These are phyloP conservation scores for Ceratocystis papillata DNA, from an alignment of 2,329 filamentous ascomycete species.

Conservation along the genomic window DNA sequence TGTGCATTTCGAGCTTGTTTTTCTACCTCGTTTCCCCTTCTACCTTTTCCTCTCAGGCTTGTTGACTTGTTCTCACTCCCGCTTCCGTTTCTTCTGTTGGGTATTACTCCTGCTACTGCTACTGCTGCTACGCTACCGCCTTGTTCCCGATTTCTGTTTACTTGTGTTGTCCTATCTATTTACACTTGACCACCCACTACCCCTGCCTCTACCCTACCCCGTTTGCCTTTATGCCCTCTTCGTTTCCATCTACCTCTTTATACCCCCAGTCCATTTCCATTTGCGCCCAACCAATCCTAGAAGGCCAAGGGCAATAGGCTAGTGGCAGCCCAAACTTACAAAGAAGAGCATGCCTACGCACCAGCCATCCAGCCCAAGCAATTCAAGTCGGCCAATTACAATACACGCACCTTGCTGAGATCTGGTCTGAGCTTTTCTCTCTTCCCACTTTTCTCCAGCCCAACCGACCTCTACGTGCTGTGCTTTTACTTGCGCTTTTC, in stretches of 20 bases:
- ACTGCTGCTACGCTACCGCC: background rate
- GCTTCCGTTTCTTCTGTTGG: background rate
- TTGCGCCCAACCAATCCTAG: slow-evolving; percentile 21
- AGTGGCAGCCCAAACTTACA: slow-evolving; percentile 21
- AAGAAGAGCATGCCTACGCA: background rate
- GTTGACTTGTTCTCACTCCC: background rate
- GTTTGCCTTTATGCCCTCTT: background rate
- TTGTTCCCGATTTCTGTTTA: background rate
- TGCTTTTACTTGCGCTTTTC: background rate
- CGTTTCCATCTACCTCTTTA: background rate
- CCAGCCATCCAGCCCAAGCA: slow-evolving; percentile 12
- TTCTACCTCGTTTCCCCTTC: background rate
- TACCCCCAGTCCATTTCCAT: slow-evolving; percentile 8
- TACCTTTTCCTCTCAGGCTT: background rate
- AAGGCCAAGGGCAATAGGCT: slow-evolving; percentile 7
- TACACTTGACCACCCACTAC: background rate
- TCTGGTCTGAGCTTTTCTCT: slow-evolving; percentile 8
- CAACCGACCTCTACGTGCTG: background rate
- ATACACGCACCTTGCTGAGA: background rate
- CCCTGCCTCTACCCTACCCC: background rate
- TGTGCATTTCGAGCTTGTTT: background rate
- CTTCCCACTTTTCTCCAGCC: slow-evolving; percentile 10
- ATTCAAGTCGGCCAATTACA: slow-evolving; percentile 3
- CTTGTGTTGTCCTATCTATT: background rate
- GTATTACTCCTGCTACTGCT: background rate